Base-by-base conservation (phyloP, 768 basidiomycete genomes). In the Leucocoprinus sp. region DNA sequence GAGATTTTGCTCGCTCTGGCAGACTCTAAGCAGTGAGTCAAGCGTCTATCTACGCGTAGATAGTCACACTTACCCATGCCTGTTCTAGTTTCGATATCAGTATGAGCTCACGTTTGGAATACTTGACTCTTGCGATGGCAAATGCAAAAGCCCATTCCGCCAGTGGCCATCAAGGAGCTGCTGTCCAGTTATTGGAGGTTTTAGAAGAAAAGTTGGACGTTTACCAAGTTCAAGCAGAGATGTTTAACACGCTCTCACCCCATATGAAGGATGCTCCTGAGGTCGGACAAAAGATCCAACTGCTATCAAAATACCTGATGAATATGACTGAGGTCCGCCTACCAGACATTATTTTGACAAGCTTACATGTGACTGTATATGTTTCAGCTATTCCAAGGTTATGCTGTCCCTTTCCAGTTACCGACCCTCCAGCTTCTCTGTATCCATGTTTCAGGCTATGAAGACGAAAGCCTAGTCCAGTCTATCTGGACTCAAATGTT, bases 121-220 rank as follows among this genome's bases (percentile, higher is more conserved):
- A 89, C 63, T 74, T 98, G 35, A 93, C 93, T 0, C 78, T 96
- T 39, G 92, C 96, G 1, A 85, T 97, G 34, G 87, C 89, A 43
- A 96, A 97, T 57, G 95, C 93, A 41, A 97, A 97, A 64, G 95
- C 95, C 12, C 90, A 93, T 59, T 82, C 90, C 15, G 70, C 76
- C 14, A 75, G 78, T 23, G 84, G 85, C 8, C 72, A 78, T 48
- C 85, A 92, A 54, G 88, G 93, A 60, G 84, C 83, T 23, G 89
- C 90, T n/a, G 90, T 97, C 40, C 84, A 89, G 40, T 96, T 98
- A 70, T 74, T 95, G n/a, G 90, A 85, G 0, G 85, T 89, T 54
- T 70, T 96, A 15, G 93, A 97, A 67, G 96, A 99, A 63, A 92
- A 93, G 59, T 75, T 97, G 9, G 96, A 99, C 35, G 96, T 99